phyloP scores from a whole-genome alignment of 805 yeast species.

The Yarrowia keelungensis region DNA sequence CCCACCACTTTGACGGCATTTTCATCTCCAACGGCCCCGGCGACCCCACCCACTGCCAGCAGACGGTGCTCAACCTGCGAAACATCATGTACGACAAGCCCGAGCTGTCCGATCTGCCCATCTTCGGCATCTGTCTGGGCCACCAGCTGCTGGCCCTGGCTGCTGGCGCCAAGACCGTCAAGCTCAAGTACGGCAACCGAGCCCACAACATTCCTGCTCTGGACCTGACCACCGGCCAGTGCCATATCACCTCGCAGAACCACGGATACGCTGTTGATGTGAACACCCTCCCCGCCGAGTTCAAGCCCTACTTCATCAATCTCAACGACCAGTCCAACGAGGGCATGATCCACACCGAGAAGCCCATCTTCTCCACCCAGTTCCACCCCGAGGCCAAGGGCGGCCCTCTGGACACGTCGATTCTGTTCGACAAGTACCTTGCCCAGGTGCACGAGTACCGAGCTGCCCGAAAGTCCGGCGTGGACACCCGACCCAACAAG shows the following conservation, averaged over 20 bases:
- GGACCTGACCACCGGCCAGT: constrained; percentile 86
- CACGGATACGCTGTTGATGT: constrained; percentile 98
- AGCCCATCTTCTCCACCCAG: constrained; percentile 95
- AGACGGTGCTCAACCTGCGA: constrained; percentile 76
- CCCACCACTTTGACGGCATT: constrained; percentile 91
- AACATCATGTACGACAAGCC: constrained; percentile 59
- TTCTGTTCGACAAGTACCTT: constrained; percentile 89
- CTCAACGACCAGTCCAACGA: constrained; percentile 96
- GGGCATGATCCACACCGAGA: constrained; percentile 89
- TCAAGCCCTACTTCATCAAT: constrained; percentile 88
- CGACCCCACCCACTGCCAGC: constrained; percentile 89
- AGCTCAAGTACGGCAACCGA: constrained; percentile 97
- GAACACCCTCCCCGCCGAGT: constrained; percentile 71
- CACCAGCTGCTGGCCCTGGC: constrained; percentile 97
- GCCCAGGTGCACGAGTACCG: constrained; percentile 68
- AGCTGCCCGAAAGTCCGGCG: constrained; percentile 53
- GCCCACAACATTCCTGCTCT: constrained; percentile 98
- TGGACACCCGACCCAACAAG: constrained; percentile 53
- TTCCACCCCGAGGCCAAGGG: constrained; percentile 99
- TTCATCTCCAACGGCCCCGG: constrained; percentile 98
- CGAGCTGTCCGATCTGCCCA: constrained; percentile 72
- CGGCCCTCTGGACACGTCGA: constrained; percentile 94
- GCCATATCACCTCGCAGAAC: constrained; percentile 98
- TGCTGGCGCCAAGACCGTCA: constrained; percentile 88
- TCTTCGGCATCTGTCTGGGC: constrained; percentile 97